Evolutionary conservation across 2,329 filamentous ascomycete species (phyloP).

Genomic region (Gnomoniopsis sp.): DNA sequence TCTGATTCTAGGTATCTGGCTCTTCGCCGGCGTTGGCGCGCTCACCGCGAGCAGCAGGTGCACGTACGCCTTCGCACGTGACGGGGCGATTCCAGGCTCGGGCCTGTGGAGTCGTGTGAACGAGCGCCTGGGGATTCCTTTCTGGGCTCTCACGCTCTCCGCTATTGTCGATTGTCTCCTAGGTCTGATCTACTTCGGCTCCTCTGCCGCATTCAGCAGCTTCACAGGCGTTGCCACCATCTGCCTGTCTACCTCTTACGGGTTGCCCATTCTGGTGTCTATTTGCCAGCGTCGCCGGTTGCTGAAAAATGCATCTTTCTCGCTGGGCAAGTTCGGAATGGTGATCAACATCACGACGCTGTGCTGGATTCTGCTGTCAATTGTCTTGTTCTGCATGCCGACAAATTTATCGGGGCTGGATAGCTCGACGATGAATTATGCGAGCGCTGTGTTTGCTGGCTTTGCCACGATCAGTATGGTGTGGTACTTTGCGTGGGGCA

Average conservation of each 20-base stretch:
- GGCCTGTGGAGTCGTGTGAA: constrained; percentile 65
- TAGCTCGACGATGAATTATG: constrained; percentile 61
- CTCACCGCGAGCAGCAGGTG: constrained; percentile 71
- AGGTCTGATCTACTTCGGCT: constrained; percentile 77
- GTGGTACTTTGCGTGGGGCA: constrained; percentile 62
- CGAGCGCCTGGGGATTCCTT: constrained; percentile 62
- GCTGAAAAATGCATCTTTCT: constrained; percentile 64
- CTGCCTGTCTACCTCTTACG: constrained; percentile 72
- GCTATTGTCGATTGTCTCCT: constrained; percentile 67
- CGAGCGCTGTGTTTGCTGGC: constrained; percentile 61
- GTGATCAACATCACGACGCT: constrained; percentile 65
- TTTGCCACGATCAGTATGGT: constrained; percentile 56
- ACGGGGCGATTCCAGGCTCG: constrained; percentile 71
- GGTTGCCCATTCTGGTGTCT: constrained; percentile 70
- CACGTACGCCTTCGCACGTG: constrained; percentile 73
- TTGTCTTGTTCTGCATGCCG: constrained; percentile 76
- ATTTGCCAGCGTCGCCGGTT: constrained; percentile 63
- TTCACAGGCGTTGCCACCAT: constrained; percentile 81
- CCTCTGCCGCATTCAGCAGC: constrained; percentile 71
- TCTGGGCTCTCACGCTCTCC: constrained; percentile 67
- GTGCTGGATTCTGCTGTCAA: constrained; percentile 67
- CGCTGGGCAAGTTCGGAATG: constrained; percentile 66
- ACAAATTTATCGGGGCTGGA: constrained; percentile 53
- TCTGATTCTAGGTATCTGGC: constrained; percentile 70
- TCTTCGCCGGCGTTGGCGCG: constrained; percentile 74